Base-by-base conservation (phyloP, 2,329 filamentous ascomycete species). In the Trichoderma brevicompactum region DNA sequence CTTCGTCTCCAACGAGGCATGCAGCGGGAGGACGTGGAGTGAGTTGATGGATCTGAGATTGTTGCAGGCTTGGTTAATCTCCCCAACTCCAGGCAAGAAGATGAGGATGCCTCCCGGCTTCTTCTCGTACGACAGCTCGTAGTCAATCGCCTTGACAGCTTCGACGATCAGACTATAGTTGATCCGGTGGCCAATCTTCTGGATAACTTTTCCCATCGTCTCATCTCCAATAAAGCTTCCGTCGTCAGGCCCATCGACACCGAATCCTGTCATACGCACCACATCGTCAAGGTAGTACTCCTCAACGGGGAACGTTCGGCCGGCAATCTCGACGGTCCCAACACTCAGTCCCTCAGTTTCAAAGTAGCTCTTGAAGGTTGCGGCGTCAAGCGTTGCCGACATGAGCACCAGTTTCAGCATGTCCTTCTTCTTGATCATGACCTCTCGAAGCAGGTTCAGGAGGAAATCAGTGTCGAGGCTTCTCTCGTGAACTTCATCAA, bases 401-500 rank as follows among this genome's bases (percentile, higher is more conserved):
- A 99, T 99, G 41, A 99, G 82, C 12, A 99, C 88, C 46, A 98
- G 85, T 76, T 94, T 97, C 43, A 98, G 80, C 43, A 97, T 84
- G 68, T 96, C 91, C 71, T 88, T 89, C 55, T 91, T 85, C 69
- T 83, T 82, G 65, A 84, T 85, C 69, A 97, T 78, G 7, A 97
- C 92, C 74, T 97, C 91, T 64, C 92, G 87, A 40, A 99, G 81
- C 58, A 99, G 84, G 49, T 94, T 93, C 60, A 99, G 83, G 9
- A 98, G 81, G 73, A 99, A 97, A 75, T 99, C 94, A 0, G 94
- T 97, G 73, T 98, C 95, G 9, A 99, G 81, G 78, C 92, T 96
- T 63, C 94, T 88, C 77, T 99, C 94, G 79, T 99, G 94, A 3
- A 98, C 94, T 77, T 99, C 94, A 74, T 99, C 94, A 50, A 98